A percentile compares a stretch with the other conserved stretches of the same genome.
phyloP scores from a whole-genome alignment of 1,284 basidiomycete genomes.

The Apiotrichum sp. region DNA sequence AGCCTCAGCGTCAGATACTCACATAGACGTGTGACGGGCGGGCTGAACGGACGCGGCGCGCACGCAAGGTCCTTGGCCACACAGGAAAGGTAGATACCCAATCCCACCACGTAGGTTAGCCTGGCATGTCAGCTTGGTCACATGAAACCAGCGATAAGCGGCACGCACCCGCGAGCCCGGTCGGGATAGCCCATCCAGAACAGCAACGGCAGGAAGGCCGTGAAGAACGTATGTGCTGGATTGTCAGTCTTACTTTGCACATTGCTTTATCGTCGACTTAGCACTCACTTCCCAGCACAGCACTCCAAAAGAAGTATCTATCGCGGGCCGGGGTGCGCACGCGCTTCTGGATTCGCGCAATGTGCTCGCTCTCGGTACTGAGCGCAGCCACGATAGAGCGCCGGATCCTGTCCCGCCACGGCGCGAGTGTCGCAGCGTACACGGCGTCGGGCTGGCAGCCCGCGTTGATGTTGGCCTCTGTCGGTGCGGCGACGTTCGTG shows the following conservation, averaged over 20 bases:
- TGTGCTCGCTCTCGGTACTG: slow-evolving; percentile 58
- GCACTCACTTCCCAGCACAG: slow-evolving; percentile 62
- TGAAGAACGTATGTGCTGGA: slow-evolving; percentile 82
- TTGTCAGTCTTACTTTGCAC: no score
- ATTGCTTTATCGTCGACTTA: no score
- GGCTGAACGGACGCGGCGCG: slow-evolving; percentile 81
- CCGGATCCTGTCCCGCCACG: slow-evolving; percentile 65
- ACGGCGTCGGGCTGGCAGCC: slow-evolving; percentile 50
- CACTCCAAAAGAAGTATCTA: slow-evolving; percentile 83
- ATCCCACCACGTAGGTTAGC: slow-evolving; percentile 63
- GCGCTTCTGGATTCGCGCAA: slow-evolving; percentile 67
- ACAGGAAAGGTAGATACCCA: slow-evolving; percentile 77
- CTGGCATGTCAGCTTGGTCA: slow-evolving; percentile 44
- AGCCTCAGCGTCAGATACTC: slow-evolving; percentile 10
- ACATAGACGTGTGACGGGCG: slow-evolving; percentile 75
- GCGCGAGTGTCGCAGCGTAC: slow-evolving; percentile 59
- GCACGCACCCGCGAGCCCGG: slow-evolving; percentile 64
- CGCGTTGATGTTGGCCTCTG: slow-evolving; percentile 20
- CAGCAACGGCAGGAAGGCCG: slow-evolving; percentile 74
- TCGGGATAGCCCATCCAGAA: slow-evolving; percentile 79
- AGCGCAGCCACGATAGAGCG: slow-evolving; percentile 57
- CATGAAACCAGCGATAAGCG: neutral
- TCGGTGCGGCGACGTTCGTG: neutral
- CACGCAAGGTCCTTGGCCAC: slow-evolving; percentile 86
- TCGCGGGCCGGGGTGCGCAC: slow-evolving; percentile 66